A percentile compares a stretch with the other conserved stretches of the same genome.
These are phyloP conservation scores for Cercospora sesami DNA, from an alignment of 2,329 filamentous ascomycete species.

Conservation along the genomic window DNA sequence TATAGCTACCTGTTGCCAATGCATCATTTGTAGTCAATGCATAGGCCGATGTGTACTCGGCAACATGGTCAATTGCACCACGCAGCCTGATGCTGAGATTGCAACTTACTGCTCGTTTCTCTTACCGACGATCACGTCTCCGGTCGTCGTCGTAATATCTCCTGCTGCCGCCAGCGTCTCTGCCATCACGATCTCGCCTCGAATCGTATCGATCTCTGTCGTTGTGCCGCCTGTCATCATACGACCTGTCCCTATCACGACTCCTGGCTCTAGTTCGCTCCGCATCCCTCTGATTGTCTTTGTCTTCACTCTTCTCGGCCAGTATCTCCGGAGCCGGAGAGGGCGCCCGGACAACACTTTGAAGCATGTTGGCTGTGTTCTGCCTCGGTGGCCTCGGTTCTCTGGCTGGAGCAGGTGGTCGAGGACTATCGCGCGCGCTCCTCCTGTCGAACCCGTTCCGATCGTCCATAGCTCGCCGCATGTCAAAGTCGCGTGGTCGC, in stretches of 20 bases:
- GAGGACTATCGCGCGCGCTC: conserved; percentile 72
- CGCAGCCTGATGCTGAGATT: not conserved
- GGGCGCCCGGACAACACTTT: conserved; percentile 12
- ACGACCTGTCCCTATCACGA: conserved; percentile 32
- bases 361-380: conserved; percentile 11
- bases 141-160: conserved; percentile 30
- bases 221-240: conserved; percentile 35
- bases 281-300: conserved; percentile 29
- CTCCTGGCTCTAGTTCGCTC: conserved; percentile 32
- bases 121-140: conserved; percentile 17
- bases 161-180: conserved; percentile 12
- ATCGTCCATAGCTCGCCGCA: conserved; percentile 3
- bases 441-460: conserved; percentile 53
- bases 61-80: not conserved
- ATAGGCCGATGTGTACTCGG: not conserved
- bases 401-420: conserved; percentile 80
- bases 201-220: conserved; percentile 26
- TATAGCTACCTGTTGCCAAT: not conserved
- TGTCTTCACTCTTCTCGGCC: conserved; percentile 24
- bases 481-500: conserved; percentile 25
- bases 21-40: not conserved
- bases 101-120: not conserved
- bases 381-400: conserved; percentile 53
- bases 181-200: conserved; percentile 30
- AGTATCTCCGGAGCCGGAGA: conserved; percentile 14